Evolutionary conservation across 306 rosid genomes (phyloP).

Genomic region (Sesbania bispinosa): DNA sequence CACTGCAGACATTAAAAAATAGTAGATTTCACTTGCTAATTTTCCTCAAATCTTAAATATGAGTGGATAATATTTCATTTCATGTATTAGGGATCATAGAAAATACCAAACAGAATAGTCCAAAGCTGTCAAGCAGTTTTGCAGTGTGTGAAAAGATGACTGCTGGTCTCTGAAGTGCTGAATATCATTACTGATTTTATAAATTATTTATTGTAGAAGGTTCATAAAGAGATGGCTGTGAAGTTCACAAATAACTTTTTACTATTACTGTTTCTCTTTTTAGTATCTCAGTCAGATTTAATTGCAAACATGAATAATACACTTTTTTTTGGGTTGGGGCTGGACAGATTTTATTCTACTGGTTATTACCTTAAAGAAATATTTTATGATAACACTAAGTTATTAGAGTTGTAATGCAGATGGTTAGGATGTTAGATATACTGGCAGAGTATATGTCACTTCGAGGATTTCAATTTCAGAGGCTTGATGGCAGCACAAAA

Average conservation of each 20-base stretch:
- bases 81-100: background rate
- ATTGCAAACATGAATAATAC: background rate
- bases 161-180: background rate
- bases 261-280: background rate
- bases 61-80: background rate
- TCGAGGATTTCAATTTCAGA: slow-evolving; percentile 94
- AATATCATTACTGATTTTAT: background rate
- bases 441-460: slow-evolving; percentile 86
- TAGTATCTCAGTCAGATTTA: background rate
- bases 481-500: slow-evolving; percentile 99
- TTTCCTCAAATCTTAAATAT: background rate
- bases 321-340: background rate
- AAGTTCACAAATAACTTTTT: background rate
- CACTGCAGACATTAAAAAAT: background rate
- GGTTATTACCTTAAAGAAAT: no score
- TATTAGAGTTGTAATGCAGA: slow-evolving; percentile 51
- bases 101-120: background rate
- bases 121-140: background rate
- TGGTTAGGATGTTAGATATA: slow-evolving; percentile 98
- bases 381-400: slow-evolving; percentile 18
- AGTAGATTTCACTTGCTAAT: background rate
- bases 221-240: slow-evolving; percentile 8
- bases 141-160: background rate
- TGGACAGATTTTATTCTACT: background rate
- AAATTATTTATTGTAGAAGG: background rate